Evolutionary conservation across 768 basidiomycete genomes (phyloP), one percentile per base, ranked within the genome.

Genomic region (Amanita rimosa): DNA sequence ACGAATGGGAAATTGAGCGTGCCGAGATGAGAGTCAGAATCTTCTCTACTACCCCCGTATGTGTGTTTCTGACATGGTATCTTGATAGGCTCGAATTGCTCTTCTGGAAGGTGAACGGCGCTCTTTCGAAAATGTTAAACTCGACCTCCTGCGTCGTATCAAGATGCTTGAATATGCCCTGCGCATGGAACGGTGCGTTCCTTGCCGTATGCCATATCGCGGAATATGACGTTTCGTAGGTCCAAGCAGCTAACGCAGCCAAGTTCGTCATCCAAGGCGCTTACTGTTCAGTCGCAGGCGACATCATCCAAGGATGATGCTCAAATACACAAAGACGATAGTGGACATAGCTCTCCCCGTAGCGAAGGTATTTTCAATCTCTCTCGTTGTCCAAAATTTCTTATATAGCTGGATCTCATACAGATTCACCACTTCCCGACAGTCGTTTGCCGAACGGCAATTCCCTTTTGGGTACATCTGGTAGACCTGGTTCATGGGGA

Each of bases 1-100:
- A 99, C 63, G 96, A 99, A 69, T 99, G 95, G 95, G 96, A 99
- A 74, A 99, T 99, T 59, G 96, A 98, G 68, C 75, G 96, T 57
- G 96, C 96, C 27, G 96, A 98, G 68, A 97, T 98, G 94, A 77
- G 95, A 76, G 92, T 93, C 55, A 59, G 88, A 79, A 37, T 53
- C 48, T 53, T 45, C 50, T 47, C 50, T 31, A 31, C 53, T 48
- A 54, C 50, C 39, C 39, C 41, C 26, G 46, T 52, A 57, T 55
- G 57, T 55, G 58, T 61, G 59, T 66, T 52, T 63, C 54, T 62
- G 55, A 62, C 57, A 48, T 49, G 29, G 46, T 46, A 49, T 48
- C 44, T 54, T 56, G 53, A 5, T 59, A 95, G 92, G 95, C 95
- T 47, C 83, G 96, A 46, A 98, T 99, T 57, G 96, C 96, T 17